Percentiles rank a stretch among this genome's conserved stretches.
Evolutionary conservation across 495 filamentous ascomycete species (phyloP).

Genomic region (Aspergillus bridgeri): DNA sequence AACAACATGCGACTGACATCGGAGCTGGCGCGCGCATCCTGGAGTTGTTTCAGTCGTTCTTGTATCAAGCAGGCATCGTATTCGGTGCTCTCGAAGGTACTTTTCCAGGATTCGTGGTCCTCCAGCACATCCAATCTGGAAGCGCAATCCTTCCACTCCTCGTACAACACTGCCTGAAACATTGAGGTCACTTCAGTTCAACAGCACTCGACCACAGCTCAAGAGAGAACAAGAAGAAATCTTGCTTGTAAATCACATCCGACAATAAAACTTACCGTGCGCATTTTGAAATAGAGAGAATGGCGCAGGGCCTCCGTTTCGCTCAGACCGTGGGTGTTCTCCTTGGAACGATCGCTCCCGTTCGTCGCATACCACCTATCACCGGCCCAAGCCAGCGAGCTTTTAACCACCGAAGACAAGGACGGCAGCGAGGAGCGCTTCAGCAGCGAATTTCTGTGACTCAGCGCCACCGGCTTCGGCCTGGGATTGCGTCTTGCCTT

Average conservation of each 20-base stretch:
- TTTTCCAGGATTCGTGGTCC: slow-evolving; percentile 79
- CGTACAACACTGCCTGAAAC: slow-evolving; percentile 55
- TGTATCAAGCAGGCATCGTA: slow-evolving; percentile 69
- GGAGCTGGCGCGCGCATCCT: slow-evolving; percentile 68
- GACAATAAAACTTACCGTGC: slow-evolving; percentile 44
- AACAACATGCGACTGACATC: slow-evolving; percentile 77
- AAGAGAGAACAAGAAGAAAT: neutral
- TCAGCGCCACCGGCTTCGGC: slow-evolving; percentile 12
- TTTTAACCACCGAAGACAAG: slow-evolving; percentile 35
- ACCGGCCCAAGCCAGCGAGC: slow-evolving; percentile 41
- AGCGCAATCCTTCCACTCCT: slow-evolving; percentile 64
- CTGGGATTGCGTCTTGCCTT: slow-evolving; percentile 16
- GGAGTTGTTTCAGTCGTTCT: slow-evolving; percentile 65
- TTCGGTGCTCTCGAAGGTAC: slow-evolving; percentile 57
- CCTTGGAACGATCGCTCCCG: slow-evolving; percentile 54
- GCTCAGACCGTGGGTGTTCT: slow-evolving; percentile 49
- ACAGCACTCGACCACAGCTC: neutral
- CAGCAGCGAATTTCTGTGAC: slow-evolving; percentile 12
- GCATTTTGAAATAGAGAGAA: slow-evolving; percentile 59
- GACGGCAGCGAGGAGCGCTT: slow-evolving; percentile 33
- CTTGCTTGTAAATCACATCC: slow-evolving; percentile 12
- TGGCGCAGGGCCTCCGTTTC: slow-evolving; percentile 57
- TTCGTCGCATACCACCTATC: slow-evolving; percentile 43
- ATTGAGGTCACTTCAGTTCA: neutral
- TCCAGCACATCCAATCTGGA: slow-evolving; percentile 77